Evolutionary conservation across 2,329 filamentous ascomycete species (phyloP), one percentile per base, ranked within the genome.

Genomic region (Claviceps sp.): DNA sequence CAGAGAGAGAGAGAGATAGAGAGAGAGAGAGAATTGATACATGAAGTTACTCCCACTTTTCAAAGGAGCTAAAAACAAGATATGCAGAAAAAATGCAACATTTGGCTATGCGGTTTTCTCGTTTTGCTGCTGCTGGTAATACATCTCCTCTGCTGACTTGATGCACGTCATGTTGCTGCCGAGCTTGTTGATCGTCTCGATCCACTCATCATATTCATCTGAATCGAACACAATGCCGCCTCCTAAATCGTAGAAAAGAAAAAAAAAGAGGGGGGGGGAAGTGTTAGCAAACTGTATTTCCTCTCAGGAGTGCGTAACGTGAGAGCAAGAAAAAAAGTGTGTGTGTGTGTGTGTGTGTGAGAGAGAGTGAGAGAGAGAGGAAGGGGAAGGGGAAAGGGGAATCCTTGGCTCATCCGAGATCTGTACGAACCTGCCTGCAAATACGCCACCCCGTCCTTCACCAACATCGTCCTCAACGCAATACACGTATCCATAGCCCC

Each of bases 151-250:
- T 2, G 90, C 91, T 49, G 83, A 80, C 53, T 82, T 84, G 66
- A 97, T 90, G 68, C 88, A 93, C 59, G 85, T 79, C 74, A 94
- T 88, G 66, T 95, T 95, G 45, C 88, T 87, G 26, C 86, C 83
- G 47, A 95, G 74, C 76, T 98, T 98, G 74, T 98, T 97, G 72
- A 93, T 83, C 50, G 82, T 88, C 57, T 94, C 96, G 78, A 97
- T 88, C 68, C 91, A 80, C 75, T 90, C 96, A 68, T 97, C 93
- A 57, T 96, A 85, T 59, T 77, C 85, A 64, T 95, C 90, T 42
- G 87, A 94, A 68, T 97, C 93, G 63, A 91, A 95, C 44, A 95
- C 90, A 61, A 96, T 95, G 34, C 90, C 90, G 38, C 90, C 90
- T 14, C 86, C 79, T 47, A 22, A n/a, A 34, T 34, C 29, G 9